Base-by-base conservation (phyloP, 805 yeast genomes). In the Saccharomycodes ludwigii region DNA sequence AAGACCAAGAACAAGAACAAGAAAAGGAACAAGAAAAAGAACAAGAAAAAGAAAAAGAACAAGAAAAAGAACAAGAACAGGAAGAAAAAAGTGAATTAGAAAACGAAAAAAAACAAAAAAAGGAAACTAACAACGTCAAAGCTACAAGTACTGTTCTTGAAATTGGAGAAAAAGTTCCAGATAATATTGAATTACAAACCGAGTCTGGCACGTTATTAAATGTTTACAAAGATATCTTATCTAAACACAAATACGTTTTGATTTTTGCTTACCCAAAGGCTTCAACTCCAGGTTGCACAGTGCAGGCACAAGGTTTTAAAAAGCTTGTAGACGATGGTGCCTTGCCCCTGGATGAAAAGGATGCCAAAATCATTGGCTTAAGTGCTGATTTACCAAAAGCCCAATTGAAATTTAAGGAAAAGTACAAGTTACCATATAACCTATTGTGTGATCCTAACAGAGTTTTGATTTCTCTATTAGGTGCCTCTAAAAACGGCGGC, bases 261-360 rank as follows among this genome's bases (percentile, higher is more conserved):
- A 59, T 73, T 17, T 73, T 76, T 55, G 80, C 94, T 13, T 88
- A 86, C 50, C 97, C 97, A 33, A 77, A 68, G 48, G 97, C 97
- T 0, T 73, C 79, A 17, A 88, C 97, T 1, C 95, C 95, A 1
- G 98, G 98, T 3, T 91, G 98, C 56, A 88, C 98, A 1, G 71
- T 84, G 44, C 98, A 88, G 58, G 96, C 86, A 3, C 70, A 80
- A 51, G 95, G 95, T 0, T 91, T 79, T 52, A 74, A 91, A 44
- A 76, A 71, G 41, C 71, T 71, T 43, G 76, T 59, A 51, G 61
- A 65, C 2, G 60, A 66, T 25, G n/a, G n/a, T n/a, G n/a, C n/a
- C n/a, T 67, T 80, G 45, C 18, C 20, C 10, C 28, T 29, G 18
- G 54, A 46, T 6, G 40, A 53, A 28, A 48, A 52, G 29, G 32